phyloP scores from a whole-genome alignment of 108 stramenopile species.

The Nannochloropsis oceanica region DNA sequence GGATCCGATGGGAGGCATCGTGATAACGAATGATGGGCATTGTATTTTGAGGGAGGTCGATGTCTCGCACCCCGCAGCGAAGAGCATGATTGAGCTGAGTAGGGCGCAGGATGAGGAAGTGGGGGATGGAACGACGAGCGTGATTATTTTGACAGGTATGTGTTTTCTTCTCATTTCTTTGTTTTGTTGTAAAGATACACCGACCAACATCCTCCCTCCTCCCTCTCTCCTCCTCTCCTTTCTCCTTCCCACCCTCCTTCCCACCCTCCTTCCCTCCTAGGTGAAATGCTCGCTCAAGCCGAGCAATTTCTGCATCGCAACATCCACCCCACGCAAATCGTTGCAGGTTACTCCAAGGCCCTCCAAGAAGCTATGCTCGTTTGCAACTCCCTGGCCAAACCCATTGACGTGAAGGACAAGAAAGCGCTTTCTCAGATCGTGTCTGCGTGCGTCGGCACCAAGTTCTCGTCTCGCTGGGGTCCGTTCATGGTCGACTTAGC shows the following conservation, averaged over 20 bases:
- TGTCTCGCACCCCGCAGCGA: conserved; percentile 98
- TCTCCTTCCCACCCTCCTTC: background rate
- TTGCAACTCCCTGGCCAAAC: conserved; percentile 65
- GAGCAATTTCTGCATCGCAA: conserved; percentile 80
- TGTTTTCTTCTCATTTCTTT: background rate
- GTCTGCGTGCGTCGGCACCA: conserved; percentile 84
- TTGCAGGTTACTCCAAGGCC: conserved; percentile 82
- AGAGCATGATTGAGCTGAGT: conserved; percentile 97
- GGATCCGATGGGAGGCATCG: conserved; percentile 99
- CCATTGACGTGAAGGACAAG: conserved; percentile 69
- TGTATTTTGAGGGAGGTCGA: conserved; percentile 97
- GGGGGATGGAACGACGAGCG: conserved; percentile 98
- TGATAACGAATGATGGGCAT: conserved; percentile 99
- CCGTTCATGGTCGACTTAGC: conserved; percentile 86
- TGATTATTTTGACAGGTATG: conserved; percentile 65
- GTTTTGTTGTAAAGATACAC: background rate
- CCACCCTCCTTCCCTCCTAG: conserved; percentile 35
- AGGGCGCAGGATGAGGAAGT: conserved; percentile 98
- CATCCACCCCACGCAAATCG: conserved; percentile 88
- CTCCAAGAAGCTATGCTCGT: conserved; percentile 71
- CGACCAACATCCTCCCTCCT: background rate
- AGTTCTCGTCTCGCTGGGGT: conserved; percentile 90
- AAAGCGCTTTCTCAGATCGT: conserved; percentile 73
- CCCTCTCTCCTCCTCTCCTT: background rate
- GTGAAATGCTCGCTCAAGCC: conserved; percentile 89